These are phyloP conservation scores for Patellifolia procumbens DNA, from an alignment of 179 eudicot species.

Conservation along the genomic window DNA sequence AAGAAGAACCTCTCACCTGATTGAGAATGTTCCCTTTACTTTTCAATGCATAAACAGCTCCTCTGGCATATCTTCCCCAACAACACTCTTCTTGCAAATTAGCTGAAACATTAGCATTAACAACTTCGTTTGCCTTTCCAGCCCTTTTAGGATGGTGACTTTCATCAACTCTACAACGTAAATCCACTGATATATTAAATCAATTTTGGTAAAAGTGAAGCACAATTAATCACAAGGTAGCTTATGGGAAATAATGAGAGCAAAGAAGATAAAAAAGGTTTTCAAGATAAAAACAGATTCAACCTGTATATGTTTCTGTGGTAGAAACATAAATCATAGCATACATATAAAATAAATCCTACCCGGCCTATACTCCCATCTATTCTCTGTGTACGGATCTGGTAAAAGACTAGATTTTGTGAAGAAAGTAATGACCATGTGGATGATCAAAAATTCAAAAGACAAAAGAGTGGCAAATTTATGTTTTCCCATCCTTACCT, in stretches of 20 bases:
- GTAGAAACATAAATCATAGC: neutral
- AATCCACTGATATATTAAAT: conserved; percentile 5
- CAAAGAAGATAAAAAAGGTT: conserved; percentile 1
- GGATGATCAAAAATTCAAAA: conserved; percentile 5
- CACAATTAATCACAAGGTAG: neutral
- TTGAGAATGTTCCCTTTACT: conserved; percentile 60
- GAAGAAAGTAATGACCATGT: neutral
- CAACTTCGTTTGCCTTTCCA: conserved; percentile 36
- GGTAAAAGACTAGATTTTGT: no score
- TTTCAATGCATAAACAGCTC: conserved; percentile 88
- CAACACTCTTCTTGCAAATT: conserved; percentile 52
- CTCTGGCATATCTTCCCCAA: conserved; percentile 96
- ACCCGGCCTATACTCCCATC: neutral
- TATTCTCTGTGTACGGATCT: neutral
- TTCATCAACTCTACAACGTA: conserved; percentile 66
- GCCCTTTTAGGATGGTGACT: conserved; percentile 44
- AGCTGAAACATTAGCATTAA: conserved; percentile 36
- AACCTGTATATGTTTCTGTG: neutral
- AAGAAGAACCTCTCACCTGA: conserved; percentile 34
- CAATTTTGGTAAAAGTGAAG: neutral
- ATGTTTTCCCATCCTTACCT: conserved; percentile 46
- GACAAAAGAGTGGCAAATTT: neutral
- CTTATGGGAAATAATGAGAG: neutral
- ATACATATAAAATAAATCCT: neutral
- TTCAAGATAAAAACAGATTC: neutral